Evolutionary conservation across 257 asterid species (phyloP).

Genomic region (Vinca minor): DNA sequence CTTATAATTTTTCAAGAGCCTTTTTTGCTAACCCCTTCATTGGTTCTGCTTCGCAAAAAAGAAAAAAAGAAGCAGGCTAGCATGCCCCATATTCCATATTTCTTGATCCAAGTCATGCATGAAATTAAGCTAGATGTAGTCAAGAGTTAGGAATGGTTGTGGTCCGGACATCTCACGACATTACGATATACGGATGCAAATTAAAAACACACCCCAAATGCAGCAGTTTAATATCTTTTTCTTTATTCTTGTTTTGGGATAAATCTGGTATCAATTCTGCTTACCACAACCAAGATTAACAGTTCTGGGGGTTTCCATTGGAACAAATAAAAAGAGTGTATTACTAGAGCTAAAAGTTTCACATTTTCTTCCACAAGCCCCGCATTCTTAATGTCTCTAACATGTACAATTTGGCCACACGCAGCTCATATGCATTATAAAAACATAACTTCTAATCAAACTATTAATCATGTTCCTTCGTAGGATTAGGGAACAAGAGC

Average conservation of each 20-base stretch:
- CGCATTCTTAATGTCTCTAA: not conserved
- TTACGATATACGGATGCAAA: not conserved
- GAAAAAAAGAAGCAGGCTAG: not conserved
- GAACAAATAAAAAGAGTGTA: not conserved
- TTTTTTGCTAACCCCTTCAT: not conserved
- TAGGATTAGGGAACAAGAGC: not conserved
- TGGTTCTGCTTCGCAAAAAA: not conserved
- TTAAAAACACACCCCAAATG: too few relatives aligned
- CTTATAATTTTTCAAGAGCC: not conserved
- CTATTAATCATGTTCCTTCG: not conserved
- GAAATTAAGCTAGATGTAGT: conserved; percentile 3
- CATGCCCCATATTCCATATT: not conserved
- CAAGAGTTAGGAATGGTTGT: not conserved
- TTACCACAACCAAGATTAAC: not conserved
- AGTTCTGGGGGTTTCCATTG: not conserved
- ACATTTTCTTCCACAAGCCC: not conserved
- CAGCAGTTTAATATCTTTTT: too few relatives aligned
- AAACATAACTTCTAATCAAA: not conserved
- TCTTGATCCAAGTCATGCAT: not conserved
- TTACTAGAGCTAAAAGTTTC: not conserved
- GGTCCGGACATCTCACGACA: not conserved
- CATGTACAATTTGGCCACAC: not conserved
- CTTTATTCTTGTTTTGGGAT: not conserved
- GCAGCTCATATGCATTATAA: not conserved
- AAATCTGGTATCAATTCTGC: not conserved